Conservation (phyloP, 768 basidiomycete genomes). For the Mrakia frigida region DNA sequence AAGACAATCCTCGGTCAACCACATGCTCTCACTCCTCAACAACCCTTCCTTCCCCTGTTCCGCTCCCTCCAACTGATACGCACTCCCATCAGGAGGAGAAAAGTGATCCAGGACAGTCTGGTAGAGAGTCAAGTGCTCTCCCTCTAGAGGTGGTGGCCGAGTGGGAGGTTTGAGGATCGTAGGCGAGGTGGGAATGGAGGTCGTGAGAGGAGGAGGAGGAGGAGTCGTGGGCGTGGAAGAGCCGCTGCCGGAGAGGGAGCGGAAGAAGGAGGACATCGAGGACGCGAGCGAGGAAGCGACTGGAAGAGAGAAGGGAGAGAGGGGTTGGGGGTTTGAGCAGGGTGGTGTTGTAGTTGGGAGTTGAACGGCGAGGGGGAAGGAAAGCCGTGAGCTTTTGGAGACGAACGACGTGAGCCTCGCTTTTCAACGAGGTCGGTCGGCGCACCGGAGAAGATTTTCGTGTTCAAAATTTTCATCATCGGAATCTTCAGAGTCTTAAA, state of each 20-base stretch:
- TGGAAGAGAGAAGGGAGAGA: neutral
- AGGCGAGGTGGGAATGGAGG: conserved; percentile 4
- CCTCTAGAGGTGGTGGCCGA: conserved; percentile 19
- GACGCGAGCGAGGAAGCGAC: neutral
- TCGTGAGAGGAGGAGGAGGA: neutral
- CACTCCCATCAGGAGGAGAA: neutral
- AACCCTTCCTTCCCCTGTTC: neutral
- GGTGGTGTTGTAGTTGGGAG: neutral
- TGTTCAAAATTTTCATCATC: too few relatives aligned
- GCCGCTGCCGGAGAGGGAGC: neutral
- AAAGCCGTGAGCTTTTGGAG: neutral
- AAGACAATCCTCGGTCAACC: conserved; percentile 30
- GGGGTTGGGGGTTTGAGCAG: neutral
- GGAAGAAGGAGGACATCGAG: conserved; percentile 21
- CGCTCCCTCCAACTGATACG: neutral
- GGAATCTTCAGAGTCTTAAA: too few relatives aligned
- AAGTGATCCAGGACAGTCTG: conserved; percentile 6
- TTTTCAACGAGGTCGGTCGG: too few relatives aligned
- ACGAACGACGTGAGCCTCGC: neutral
- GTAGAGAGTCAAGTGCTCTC: conserved; percentile 15
- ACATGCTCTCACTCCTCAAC: conserved; percentile 21
- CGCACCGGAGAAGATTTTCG: too few relatives aligned
- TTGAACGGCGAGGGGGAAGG: neutral
- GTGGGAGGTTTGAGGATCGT: conserved; percentile 26
- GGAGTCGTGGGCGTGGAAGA: neutral